Evolutionary conservation across 352 stramenopile species (phyloP), one percentile per base, ranked within the genome.

Genomic region (Phytopythium chamaehyphon): DNA sequence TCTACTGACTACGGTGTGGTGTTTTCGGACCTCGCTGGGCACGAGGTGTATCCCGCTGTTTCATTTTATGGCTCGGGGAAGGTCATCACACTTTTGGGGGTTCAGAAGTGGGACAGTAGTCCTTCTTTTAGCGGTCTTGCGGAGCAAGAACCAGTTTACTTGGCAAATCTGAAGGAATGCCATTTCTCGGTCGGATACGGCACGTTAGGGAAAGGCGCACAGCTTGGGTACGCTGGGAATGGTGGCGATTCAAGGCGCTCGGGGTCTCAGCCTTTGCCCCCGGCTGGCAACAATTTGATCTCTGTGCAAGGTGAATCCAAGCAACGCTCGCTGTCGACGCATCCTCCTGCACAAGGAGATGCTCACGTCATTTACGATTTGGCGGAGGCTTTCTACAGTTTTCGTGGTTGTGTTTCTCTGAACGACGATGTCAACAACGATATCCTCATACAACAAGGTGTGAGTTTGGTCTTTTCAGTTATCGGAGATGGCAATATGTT

Each of bases 21-120:
- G 1, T 95, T 95, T 54, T 93, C 79, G 1, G 83, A 95, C 57
- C 57, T 95, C 8, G 58, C 60, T 22, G 85, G 85, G 0, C 80
- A 91, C 39, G 83, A 95, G 69, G 76, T 95, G 15, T 89, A 90
- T 54, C 85, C 85, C 42, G 85, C 85, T 28, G 85, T 95, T 14
- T 93, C 83, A 14, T 95, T 95, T 39, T 95, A 95, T 49, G 85
- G 85, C n/a, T 93, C 85, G 0, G 85, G 85, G 0, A 95, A 95
- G 56, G 85, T 93, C 8, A 92, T 93, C 47, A 87, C 83, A 0
- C 55, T 93, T 22, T 64, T 93, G 33, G 67, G 79, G 22, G 64
- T 93, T 6, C 80, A 87, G 1, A 90, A 90, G 43, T 93, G 81
- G 83, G 83, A 93, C 39, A 71, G 42, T 47, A 44, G 44, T 24